A percentile compares a stretch with the other conserved stretches of the same genome.
Conservation (phyloP, 345 rosid species). For the Linum trigynum region DNA sequence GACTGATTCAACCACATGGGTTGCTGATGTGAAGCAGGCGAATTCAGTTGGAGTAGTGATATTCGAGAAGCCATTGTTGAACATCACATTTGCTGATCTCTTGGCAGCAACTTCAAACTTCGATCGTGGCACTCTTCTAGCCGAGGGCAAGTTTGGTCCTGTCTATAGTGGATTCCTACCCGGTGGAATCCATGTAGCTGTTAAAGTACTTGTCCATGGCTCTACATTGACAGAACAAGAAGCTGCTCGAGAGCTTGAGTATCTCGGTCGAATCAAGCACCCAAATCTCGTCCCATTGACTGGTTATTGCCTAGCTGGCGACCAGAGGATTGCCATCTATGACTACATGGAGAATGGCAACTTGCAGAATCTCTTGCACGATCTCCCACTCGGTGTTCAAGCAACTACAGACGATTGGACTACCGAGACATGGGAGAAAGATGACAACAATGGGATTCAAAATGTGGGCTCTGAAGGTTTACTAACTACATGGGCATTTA, state of each 20-base stretch:
- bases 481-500: conserved; percentile 59
- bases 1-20: conserved; percentile 88
- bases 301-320: conserved; percentile 88
- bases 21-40: conserved; percentile 90
- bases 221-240: conserved; percentile 82
- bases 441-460: conserved; percentile 44
- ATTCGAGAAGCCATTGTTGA: conserved; percentile 82
- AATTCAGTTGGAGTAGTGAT: conserved; percentile 60
- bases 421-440: conserved; percentile 78
- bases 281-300: conserved; percentile 78
- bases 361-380: conserved; percentile 78
- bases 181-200: conserved; percentile 89
- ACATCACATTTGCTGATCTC: conserved; percentile 81
- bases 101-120: conserved; percentile 77
- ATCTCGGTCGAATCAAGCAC: conserved; percentile 81
- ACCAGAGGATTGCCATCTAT: conserved; percentile 79
- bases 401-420: conserved; percentile 67
- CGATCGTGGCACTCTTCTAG: conserved; percentile 78
- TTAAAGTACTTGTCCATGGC: conserved; percentile 82
- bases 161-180: conserved; percentile 88
- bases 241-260: conserved; percentile 84
- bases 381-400: conserved; percentile 74
- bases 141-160: conserved; percentile 88
- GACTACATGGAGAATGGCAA: conserved; percentile 95
- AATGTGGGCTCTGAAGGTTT: conserved; percentile 52